Percentiles rank a stretch among this genome's conserved stretches.
Evolutionary conservation across 768 basidiomycete species (phyloP).

Genomic region (Paxillus rubicundulus): DNA sequence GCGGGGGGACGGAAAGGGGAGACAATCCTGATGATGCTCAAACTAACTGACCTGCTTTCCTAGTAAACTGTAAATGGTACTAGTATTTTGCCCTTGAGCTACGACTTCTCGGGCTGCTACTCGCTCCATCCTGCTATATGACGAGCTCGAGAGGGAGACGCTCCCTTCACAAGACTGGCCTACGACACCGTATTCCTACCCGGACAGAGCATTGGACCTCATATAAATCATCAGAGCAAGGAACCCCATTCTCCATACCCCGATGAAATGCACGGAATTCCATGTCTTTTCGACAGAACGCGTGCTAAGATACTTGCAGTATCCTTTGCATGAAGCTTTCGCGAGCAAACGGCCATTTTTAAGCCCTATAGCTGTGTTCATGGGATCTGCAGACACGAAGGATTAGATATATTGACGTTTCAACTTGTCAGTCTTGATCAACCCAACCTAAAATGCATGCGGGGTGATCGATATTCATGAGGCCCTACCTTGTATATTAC

Average conservation of each 20-base stretch:
- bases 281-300: constrained; percentile 43
- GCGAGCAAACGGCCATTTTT: constrained; percentile 13
- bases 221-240: neutral
- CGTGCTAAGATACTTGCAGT: constrained; percentile 34
- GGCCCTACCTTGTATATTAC: too few relatives aligned
- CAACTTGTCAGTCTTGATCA: constrained; percentile 27
- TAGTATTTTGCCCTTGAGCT: too few relatives aligned
- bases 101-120: too few relatives aligned
- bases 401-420: constrained; percentile 6
- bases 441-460: constrained; percentile 25
- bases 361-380: constrained; percentile 8
- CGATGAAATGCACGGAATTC: constrained; percentile 44
- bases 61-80: too few relatives aligned
- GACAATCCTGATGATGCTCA: too few relatives aligned
- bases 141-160: constrained; percentile 51
- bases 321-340: constrained; percentile 14
- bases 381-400: neutral
- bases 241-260: constrained; percentile 41
- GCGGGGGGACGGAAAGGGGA: too few relatives aligned
- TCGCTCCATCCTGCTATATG: constrained; percentile 29
- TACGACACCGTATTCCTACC: constrained; percentile 64
- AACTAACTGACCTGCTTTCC: too few relatives aligned
- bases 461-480: too few relatives aligned
- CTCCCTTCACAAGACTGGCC: constrained; percentile 48
- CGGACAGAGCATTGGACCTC: neutral